Conservation (phyloP, 192 early-diverging fungal species). For the Coemansia biformis region DNA sequence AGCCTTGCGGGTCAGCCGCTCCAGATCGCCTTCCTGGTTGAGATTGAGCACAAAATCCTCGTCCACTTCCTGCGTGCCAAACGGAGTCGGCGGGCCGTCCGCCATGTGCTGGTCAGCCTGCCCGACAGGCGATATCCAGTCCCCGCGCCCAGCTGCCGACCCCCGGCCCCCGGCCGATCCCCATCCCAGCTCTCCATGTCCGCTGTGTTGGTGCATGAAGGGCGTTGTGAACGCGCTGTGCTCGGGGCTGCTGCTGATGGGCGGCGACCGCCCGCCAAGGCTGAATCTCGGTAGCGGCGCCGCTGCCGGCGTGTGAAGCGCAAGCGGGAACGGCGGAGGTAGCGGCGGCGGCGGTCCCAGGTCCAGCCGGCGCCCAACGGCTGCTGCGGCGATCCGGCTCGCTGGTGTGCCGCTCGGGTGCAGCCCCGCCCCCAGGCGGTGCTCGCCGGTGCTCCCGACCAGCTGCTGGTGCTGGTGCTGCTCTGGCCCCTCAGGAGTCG, state of each 20-base stretch:
- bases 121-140: background rate
- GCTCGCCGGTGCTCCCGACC: background rate
- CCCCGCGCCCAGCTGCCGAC: background rate
- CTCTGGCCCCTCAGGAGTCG: too few relatives aligned
- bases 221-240: constrained; percentile 9
- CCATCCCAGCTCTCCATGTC: background rate
- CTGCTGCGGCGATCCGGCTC: constrained; percentile 10
- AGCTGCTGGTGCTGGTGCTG: too few relatives aligned
- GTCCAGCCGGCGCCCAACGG: constrained; percentile 14
- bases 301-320: background rate
- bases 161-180: background rate
- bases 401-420: constrained; percentile 6
- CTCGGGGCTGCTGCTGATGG: background rate
- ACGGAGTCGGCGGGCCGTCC: constrained; percentile 7
- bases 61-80: constrained; percentile 12
- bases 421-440: background rate
- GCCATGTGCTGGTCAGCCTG: background rate
- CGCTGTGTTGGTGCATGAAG: background rate
- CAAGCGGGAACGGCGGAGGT: background rate
- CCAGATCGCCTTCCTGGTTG: constrained; percentile 36
- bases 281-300: constrained; percentile 1
- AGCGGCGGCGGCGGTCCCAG: constrained; percentile 1
- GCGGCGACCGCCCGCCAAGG: background rate
- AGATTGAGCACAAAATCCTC: constrained; percentile 42
- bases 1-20: constrained; percentile 29